Evolutionary conservation across 1,139 yeast species (phyloP), one percentile per base, ranked within the genome.

Genomic region (Candida sanyaensis): DNA sequence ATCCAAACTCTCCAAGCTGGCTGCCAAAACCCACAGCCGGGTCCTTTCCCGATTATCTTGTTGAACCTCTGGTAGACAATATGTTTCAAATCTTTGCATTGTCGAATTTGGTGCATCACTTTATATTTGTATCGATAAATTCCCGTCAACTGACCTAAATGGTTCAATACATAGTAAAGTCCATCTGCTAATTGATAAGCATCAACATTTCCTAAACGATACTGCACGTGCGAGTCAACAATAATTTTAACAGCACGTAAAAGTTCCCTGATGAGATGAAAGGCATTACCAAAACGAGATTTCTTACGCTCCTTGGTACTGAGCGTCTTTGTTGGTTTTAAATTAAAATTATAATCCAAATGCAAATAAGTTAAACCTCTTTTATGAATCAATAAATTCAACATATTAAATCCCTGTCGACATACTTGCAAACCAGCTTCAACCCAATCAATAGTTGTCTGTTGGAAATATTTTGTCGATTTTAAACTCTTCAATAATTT

Each of bases 21-120:
- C 61, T 93, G 99, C 99, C 99, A 95, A 65, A 93, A 89, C 1
- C 99, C 99, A 71, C 96, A 89, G 0, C 99, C 99, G 1, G 99
- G 99, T 1, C 99, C 99, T 63, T 93, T 93, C 0, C 98, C 98
- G 37, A 95, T 88, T 36, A 80, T 77, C 32, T 70, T 69, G 61
- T 95, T 93, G 69, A 95, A 93, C 48, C 86, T 77, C 53, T 88
- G 78, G 62, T 93, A 93, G 1, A 93, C 86, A 10, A 92, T 84
- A 64, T 95, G 99, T 65, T 95, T 93, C 59, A 93, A 72, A 66
- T 95, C 99, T 63, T 93, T 93, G 64, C 98, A 92, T 1, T 96
- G 93, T 44, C 98, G 80, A 39, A 95, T 92, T 65, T 95, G 99
- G 62, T 92, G 98, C 99, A 95, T 95, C 4, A 93, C 97, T 60